phyloP scores from a whole-genome alignment of 2,329 filamentous ascomycete species.

The Phialemonium atrogriseum region DNA sequence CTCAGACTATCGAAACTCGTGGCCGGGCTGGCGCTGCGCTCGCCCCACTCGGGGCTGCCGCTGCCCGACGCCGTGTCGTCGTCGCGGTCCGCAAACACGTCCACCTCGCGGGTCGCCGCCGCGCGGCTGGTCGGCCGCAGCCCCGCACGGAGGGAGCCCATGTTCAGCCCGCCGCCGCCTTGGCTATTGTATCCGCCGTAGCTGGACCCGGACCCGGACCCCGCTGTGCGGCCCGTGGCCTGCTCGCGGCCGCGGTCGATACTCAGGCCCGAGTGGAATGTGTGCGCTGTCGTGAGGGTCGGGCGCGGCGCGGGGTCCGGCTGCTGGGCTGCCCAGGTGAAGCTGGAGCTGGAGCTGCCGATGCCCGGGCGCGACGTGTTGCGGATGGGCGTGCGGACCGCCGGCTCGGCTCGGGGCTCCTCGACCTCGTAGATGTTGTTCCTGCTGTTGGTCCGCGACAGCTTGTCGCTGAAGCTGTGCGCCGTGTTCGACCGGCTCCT shows the following conservation, averaged over 20 bases:
- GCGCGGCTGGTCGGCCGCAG: slow-evolving; percentile 37
- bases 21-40: slow-evolving; percentile 45
- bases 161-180: slow-evolving; percentile 15
- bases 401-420: slow-evolving; percentile 23
- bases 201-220: no score
- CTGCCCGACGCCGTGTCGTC: slow-evolving; percentile 43
- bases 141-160: slow-evolving; percentile 30
- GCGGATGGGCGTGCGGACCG: slow-evolving; percentile 35
- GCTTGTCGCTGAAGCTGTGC: slow-evolving; percentile 30
- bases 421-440: slow-evolving; percentile 26
- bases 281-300: slow-evolving; percentile 26
- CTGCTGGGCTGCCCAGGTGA: slow-evolving; percentile 10
- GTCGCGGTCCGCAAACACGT: slow-evolving; percentile 38
- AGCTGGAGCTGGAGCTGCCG: slow-evolving; percentile 16
- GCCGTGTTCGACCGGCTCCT: slow-evolving; percentile 41
- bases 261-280: slow-evolving; percentile 25
- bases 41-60: slow-evolving; percentile 41
- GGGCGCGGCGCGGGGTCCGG: slow-evolving; percentile 28
- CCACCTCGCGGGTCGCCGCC: slow-evolving; percentile 31
- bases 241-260: slow-evolving; percentile 14
- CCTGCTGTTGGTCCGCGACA: slow-evolving; percentile 25
- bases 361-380: slow-evolving; percentile 22
- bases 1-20: slow-evolving; percentile 48
- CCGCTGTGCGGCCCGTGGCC: no score
- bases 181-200: no score